A percentile compares a stretch with the other conserved stretches of the same genome.
phyloP scores from a whole-genome alignment of 208 protist genomes.

The Trypanosoma grayi region DNA sequence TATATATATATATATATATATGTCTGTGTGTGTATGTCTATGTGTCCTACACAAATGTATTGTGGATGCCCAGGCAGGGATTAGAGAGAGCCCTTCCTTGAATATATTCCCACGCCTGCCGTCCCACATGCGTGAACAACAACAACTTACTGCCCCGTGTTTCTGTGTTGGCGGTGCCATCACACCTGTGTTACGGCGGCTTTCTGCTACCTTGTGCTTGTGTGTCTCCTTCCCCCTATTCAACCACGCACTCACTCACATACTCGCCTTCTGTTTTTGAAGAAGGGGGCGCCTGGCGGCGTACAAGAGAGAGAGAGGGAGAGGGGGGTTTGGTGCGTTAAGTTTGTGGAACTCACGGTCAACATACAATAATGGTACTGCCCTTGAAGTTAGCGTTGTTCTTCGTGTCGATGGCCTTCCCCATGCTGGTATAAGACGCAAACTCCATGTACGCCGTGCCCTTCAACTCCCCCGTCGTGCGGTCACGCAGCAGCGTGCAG shows the following conservation, averaged over 20 bases:
- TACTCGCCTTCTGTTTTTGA: constrained; percentile 21
- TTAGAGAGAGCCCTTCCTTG: too few species aligned
- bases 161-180: too few species aligned
- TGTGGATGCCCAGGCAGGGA: too few species aligned
- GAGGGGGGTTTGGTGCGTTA: constrained; percentile 5
- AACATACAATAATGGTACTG: constrained; percentile 87
- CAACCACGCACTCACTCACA: neutral
- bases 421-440: constrained; percentile 70
- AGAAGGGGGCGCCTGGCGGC: constrained; percentile 14
- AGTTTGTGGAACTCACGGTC: constrained; percentile 24
- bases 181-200: neutral
- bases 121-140: too few species aligned
- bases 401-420: constrained; percentile 80
- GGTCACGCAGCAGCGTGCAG: constrained; percentile 80
- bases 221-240: too few species aligned
- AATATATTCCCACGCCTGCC: too few species aligned
- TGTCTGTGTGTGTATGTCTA: constrained; percentile 6
- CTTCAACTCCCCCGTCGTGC: constrained; percentile 72
- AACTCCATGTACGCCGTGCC: constrained; percentile 89
- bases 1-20: constrained; percentile 6
- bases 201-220: constrained; percentile 20
- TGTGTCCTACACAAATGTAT: neutral
- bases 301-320: constrained; percentile 13
- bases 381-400: constrained; percentile 87
- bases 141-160: too few species aligned